Evolutionary conservation across 2,329 filamentous ascomycete species (phyloP), one percentile per base, ranked within the genome.

Genomic region (Epichloe hybrida): DNA sequence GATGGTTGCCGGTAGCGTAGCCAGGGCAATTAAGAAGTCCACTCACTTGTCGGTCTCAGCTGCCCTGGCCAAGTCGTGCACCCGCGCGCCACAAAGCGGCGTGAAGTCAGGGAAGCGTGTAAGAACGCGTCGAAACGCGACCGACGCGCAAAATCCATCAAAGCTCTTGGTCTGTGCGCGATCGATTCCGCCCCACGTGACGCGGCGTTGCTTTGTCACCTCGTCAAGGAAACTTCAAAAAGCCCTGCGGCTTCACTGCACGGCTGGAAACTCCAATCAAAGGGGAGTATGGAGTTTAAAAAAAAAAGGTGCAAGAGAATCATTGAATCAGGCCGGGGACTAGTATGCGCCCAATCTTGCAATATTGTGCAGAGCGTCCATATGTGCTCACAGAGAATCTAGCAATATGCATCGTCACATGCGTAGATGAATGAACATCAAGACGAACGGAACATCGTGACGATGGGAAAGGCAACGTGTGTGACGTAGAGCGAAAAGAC

Each of bases 51-150:
- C 27, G 38, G 48, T 39, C 17, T 12, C 12, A 31, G 35, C 48
- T 23, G 46, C 44, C 36, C 44, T 39, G 37, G 51, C 48, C 44
- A 37, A 27, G 46, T 42, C 35, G 38, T 27, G 46, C 34, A 49
- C 34, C 40, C 41, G 50, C 53, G 53, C 51, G 55, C 53, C 49
- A 52, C 27, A 31, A 55, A 50, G 48, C 49, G 42, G 43, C 41
- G 48, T 50, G 54, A 17, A 41, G 35, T 46, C n/a, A 42, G 56
- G 53, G 50, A 46, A 50, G 52, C 53, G 54, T 53, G 55, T 52
- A 50, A 44, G 52, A 41, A 58, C 65, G 65, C 55, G 55, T 53
- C 50, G 44, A 52, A 46, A 58, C 65, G 65, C 64, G 65, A 62
- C 53, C 23, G 49, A 61, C 64, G 65, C 41, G 45, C 35, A 46